Evolutionary conservation across 2,329 filamentous ascomycete genomes (phyloP).

Genomic region (Septoria petroselini): DNA sequence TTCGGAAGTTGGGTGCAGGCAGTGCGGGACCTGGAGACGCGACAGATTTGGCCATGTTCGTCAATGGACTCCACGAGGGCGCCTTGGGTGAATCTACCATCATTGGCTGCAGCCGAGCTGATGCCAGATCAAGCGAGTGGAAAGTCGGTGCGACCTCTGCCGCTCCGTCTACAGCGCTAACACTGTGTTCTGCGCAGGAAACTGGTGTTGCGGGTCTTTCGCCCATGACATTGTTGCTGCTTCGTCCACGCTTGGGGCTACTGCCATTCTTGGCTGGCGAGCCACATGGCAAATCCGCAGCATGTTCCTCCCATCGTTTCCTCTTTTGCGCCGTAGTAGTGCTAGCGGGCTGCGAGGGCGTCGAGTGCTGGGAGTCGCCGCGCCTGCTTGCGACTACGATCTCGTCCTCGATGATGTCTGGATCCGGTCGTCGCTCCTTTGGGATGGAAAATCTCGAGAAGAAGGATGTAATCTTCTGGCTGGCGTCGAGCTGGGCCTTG

Average conservation of each 20-base stretch:
- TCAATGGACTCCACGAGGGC: background rate
- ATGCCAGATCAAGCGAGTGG: too few species aligned
- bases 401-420: conserved; percentile 27
- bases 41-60: background rate
- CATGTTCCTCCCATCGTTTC: background rate
- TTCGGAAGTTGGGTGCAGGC: conserved; percentile 7
- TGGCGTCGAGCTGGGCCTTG: conserved; percentile 3
- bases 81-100: conserved; percentile 1
- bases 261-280: background rate
- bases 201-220: conserved; percentile 19
- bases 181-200: conserved; percentile 1
- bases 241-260: conserved; percentile 10
- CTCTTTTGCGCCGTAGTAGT: background rate
- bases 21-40: conserved; percentile 1
- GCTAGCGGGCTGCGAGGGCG: background rate
- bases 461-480: conserved; percentile 43
- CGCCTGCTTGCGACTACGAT: conserved; percentile 52
- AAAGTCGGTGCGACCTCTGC: too few species aligned
- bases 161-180: too few species aligned
- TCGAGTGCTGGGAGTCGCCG: conserved; percentile 6
- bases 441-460: conserved; percentile 44
- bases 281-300: background rate
- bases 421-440: conserved; percentile 26
- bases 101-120: too few species aligned
- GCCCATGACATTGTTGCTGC: conserved; percentile 6